Conservation (phyloP, 352 stramenopile species). For the Pelagophyceae sp. region DNA sequence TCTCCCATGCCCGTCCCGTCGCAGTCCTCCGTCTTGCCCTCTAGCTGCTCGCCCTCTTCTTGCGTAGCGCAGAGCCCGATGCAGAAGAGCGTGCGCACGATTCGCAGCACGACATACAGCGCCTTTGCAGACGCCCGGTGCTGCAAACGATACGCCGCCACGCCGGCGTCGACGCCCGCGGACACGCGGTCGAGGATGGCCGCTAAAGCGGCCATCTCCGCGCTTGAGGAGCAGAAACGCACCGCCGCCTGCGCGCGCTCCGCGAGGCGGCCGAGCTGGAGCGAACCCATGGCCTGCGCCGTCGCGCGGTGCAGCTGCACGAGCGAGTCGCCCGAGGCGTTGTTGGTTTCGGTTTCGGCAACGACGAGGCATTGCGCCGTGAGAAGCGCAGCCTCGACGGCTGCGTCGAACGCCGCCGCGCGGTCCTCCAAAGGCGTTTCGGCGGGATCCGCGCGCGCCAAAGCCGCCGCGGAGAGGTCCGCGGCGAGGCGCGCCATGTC, state of each 20-base stretch:
- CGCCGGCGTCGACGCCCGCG: constrained; percentile 11
- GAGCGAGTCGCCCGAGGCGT: not conserved
- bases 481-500: not conserved
- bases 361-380: constrained; percentile 26
- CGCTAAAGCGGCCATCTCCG: not conserved
- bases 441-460: constrained; percentile 2
- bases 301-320: not conserved
- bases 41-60: constrained; percentile 3
- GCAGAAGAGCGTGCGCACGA: constrained; percentile 90
- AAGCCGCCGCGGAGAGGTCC: not conserved
- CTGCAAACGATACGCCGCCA: constrained; percentile 43
- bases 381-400: constrained; percentile 27
- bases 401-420: constrained; percentile 8
- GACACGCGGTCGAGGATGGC: not conserved
- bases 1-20: constrained; percentile 99
- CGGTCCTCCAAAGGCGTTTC: not conserved
- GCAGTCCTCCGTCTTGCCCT: constrained; percentile 22
- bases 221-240: not conserved
- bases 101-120: constrained; percentile 82
- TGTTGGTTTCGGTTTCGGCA: not conserved
- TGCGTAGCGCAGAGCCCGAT: constrained; percentile 77
- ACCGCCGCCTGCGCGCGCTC: not conserved
- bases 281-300: not conserved
- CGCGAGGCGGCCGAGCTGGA: not conserved
- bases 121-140: constrained; percentile 86